Evolutionary conservation across 2,329 filamentous ascomycete species (phyloP).

Genomic region (Biscogniauxia sp.): DNA sequence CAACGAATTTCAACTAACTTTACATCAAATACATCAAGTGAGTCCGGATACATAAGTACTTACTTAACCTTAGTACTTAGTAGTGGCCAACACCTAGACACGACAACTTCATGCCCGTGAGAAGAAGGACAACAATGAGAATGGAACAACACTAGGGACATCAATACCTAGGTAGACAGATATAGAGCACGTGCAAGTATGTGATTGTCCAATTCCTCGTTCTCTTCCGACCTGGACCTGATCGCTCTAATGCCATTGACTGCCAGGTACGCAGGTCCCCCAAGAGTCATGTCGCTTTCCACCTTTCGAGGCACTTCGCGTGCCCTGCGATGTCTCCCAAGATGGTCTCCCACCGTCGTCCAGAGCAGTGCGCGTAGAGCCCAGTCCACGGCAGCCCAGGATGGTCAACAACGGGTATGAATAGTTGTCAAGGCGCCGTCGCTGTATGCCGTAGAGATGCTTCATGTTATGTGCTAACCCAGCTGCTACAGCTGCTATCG

Average conservation of each 20-base stretch:
- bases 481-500: constrained; percentile 65
- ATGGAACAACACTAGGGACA: background rate
- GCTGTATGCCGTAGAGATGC: background rate
- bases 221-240: too few relatives aligned
- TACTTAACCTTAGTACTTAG: too few relatives aligned
- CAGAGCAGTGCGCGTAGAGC: constrained; percentile 32
- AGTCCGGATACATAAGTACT: too few relatives aligned
- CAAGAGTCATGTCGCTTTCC: constrained; percentile 44
- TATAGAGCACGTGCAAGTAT: background rate
- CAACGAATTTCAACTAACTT: too few relatives aligned
- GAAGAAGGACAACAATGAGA: background rate
- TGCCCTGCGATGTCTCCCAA: constrained; percentile 40
- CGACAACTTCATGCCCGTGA: background rate
- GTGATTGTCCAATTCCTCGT: constrained; percentile 1
- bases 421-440: background rate
- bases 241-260: background rate
- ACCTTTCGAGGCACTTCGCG: constrained; percentile 48
- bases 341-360: constrained; percentile 29
- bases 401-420: constrained; percentile 60
- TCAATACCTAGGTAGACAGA: background rate
- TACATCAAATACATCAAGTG: too few relatives aligned
- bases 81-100: too few relatives aligned
- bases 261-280: background rate
- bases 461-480: constrained; percentile 5
- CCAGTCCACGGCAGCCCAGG: constrained; percentile 47